Conservation (phyloP, 2,329 filamentous ascomycete species). For the Gnomoniopsis sp. region DNA sequence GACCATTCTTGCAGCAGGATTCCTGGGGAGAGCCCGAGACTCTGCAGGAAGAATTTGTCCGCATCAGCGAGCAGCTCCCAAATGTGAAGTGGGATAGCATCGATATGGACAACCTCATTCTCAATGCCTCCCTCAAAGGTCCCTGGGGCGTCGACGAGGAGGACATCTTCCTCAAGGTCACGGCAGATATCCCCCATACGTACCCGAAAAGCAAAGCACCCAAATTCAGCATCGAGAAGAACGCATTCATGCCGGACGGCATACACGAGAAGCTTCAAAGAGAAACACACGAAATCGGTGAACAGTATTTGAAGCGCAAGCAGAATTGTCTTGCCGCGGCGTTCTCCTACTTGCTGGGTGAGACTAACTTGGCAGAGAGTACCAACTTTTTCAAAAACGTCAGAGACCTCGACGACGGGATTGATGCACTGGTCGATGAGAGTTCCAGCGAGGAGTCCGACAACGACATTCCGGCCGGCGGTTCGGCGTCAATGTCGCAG, state of each 20-base stretch:
- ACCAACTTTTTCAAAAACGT: slow-evolving; percentile 62
- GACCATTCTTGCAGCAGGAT: slow-evolving; percentile 48
- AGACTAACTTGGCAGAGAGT: slow-evolving; percentile 58
- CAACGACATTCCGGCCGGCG: slow-evolving; percentile 47
- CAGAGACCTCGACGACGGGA: slow-evolving; percentile 57
- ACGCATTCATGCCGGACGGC: slow-evolving; percentile 57
- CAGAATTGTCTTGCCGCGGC: slow-evolving; percentile 61
- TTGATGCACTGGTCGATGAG: slow-evolving; percentile 62
- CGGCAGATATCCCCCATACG: slow-evolving; percentile 54
- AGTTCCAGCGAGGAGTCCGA: slow-evolving; percentile 85
- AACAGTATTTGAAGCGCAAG: slow-evolving; percentile 52
- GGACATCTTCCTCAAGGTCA: slow-evolving; percentile 60
- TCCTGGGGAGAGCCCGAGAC: slow-evolving; percentile 61
- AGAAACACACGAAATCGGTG: slow-evolving; percentile 55
- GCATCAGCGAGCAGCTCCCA: slow-evolving; percentile 58
- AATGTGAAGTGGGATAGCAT: slow-evolving; percentile 64
- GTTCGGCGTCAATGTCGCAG: slow-evolving; percentile 59
- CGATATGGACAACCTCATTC: slow-evolving; percentile 57
- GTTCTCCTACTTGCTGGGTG: slow-evolving; percentile 61
- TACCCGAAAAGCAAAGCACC: slow-evolving; percentile 59
- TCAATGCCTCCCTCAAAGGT: slow-evolving; percentile 60
- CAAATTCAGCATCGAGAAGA: slow-evolving; percentile 59
- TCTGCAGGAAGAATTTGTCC: slow-evolving; percentile 62
- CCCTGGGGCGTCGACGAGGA: slow-evolving; percentile 59
- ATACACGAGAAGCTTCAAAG: slow-evolving; percentile 50